Percentiles rank a stretch among this genome's conserved stretches.
phyloP scores from a whole-genome alignment of 805 yeast species.

The Teunomyces panamensis region DNA sequence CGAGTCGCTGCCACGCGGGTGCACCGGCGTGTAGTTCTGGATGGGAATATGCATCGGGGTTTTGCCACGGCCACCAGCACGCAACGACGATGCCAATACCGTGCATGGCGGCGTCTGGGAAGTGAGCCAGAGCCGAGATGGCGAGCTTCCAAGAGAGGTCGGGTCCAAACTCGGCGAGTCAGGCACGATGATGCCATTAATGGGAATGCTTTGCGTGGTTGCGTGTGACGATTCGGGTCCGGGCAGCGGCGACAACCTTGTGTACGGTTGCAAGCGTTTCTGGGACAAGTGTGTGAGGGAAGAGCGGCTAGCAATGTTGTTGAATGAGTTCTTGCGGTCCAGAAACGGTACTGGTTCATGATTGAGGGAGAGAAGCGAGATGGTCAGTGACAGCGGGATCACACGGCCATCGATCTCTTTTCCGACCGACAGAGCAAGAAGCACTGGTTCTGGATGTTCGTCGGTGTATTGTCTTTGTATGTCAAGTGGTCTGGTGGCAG shows the following conservation, averaged over 20 bases:
- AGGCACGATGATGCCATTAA: conserved; percentile 27
- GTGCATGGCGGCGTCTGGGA: conserved; percentile 51
- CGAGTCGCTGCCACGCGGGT: conserved; percentile 7
- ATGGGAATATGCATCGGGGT: conserved; percentile 10
- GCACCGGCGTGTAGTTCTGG: conserved; percentile 7
- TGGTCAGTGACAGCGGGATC: conserved; percentile 43
- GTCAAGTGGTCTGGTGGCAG: neutral
- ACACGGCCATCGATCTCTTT: conserved; percentile 38
- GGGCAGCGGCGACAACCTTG: conserved; percentile 1
- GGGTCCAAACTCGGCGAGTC: conserved; percentile 55
- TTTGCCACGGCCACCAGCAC: neutral
- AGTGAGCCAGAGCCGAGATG: conserved; percentile 53
- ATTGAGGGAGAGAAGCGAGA: conserved; percentile 34
- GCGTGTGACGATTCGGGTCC: conserved; percentile 9
- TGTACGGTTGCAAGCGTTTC: conserved; percentile 36
- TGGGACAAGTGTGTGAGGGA: conserved; percentile 27
- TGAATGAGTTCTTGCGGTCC: conserved; percentile 18
- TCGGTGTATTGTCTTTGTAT: conserved; percentile 12
- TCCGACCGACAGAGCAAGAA: conserved; percentile 43
- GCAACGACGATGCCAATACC: conserved; percentile 14
- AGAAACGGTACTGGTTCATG: conserved; percentile 5
- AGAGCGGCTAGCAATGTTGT: conserved; percentile 16
- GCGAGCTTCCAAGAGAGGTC: conserved; percentile 51
- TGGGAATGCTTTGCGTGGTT: conserved; percentile 30
- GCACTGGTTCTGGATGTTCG: conserved; percentile 45